Base-by-base conservation (phyloP, 2,329 filamentous ascomycete genomes). In the Penicillium glabrum region DNA sequence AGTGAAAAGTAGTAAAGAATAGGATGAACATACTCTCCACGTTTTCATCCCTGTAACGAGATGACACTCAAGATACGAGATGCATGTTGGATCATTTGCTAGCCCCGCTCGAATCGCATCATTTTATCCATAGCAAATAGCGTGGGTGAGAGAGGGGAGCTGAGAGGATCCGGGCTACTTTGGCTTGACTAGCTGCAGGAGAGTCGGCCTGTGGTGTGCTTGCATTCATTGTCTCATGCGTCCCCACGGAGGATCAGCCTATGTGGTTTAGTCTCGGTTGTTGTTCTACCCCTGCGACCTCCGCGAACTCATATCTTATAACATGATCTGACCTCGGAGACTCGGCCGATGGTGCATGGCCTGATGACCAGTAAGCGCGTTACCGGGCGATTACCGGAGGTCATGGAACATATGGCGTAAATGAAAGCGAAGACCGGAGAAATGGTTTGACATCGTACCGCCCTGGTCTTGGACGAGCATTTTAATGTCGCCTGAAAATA, bases 181-280 rank as follows among this genome's bases (percentile, higher is more conserved):
- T 51, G 37, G 21, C 7, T 46, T 23, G 43, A 14, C 46, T 61
- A 54, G 54, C 48, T 60, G 59, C 59, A 62, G 53, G 50, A 29
- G 52, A 54, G 37, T 52, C 48, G 49, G 51, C 48, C 51, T 54
- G 46, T 59, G 46, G 37, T 24, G 26, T 35, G 26, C 39, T 46
- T 47, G 43, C 37, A 50, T 37, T 33, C 49, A 51, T 45, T 53
- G 31, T 43, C 37, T 35, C 39, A 61, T 59, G 53, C 49, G 29
- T 52, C 37, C 37, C 46, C 50, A 26, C 26, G 51, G 47, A 41
- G 31, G 19, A 29, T 10, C 45, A 33, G 35, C 46, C 46, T 49
- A 35, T 24, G 8, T 39, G 21, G 21, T 27, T 41, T 37, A 14
- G 26, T 26, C 7, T 26, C 26, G 26, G 26, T 8, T 8, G 8